Base-by-base conservation (phyloP, 805 yeast species). In the Yarrowia bubula region DNA sequence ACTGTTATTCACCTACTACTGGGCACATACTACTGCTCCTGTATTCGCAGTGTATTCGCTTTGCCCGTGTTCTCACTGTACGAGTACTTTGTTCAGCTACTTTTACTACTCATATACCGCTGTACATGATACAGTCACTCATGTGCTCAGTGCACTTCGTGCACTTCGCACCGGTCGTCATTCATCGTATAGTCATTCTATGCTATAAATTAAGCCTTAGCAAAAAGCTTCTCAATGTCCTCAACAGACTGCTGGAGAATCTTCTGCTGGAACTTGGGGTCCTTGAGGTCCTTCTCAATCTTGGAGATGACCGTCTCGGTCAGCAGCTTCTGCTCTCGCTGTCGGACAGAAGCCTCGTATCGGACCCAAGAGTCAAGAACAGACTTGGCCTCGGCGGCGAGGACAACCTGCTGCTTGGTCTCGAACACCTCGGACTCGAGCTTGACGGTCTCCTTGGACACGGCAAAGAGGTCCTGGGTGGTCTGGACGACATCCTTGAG, bases 311-410 rank as follows among this genome's bases (percentile, higher is more conserved):
- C 97, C 66, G 92, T 75, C 75, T 89, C 81, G 71, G 96, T 86
- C 74, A 95, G 86, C 79, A 90, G 97, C 79, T 87, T 84, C 84
- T 95, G 99, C 84, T 95, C 96, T 76, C 86, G 81, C 83, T 91
- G 96, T 83, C 98, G 93, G 71, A 92, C 95, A 77, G 91, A 92
- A 71, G 90, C 88, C 84, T 95, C 99, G 80, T 89, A 90, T 86
- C 98, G 90, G 73, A 92, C 98, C 99, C 99, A 95, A 14, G 98
- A 91, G 81, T 95, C 99, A 76, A 95, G 86, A 68, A 93, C 96
- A 66, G 95, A 81, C 83, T 89, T 92, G 75, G 98, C 98, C 83
- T 92, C 97, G 69, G 81, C 73, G 66, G 96, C 93, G 71, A 92
- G 84, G 69, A 87, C 92, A 71, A 90, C 92, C 76, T 87, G 80